These are phyloP conservation scores for Huntiella decipiens DNA, from an alignment of 2,329 filamentous ascomycete species.

Conservation along the genomic window DNA sequence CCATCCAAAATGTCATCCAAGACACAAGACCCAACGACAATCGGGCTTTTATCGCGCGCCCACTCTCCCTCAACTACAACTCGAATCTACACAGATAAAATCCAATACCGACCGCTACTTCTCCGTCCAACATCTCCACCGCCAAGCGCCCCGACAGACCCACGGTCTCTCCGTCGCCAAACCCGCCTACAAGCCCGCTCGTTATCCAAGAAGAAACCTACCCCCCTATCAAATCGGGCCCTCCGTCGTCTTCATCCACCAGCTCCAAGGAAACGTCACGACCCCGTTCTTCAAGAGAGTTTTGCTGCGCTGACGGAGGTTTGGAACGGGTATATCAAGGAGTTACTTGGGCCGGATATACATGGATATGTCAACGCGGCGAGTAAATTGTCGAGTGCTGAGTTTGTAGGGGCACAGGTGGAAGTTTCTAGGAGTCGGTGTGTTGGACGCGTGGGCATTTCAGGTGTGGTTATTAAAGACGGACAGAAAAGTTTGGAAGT, in stretches of 20 bases:
- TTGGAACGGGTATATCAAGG: slow-evolving; percentile 72
- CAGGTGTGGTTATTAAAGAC: slow-evolving; percentile 78
- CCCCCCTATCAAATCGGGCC: slow-evolving; percentile 62
- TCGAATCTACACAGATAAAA: slow-evolving; percentile 62
- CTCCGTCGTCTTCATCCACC: slow-evolving; percentile 55
- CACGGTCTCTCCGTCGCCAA: slow-evolving; percentile 36
- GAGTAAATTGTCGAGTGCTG: slow-evolving; percentile 63
- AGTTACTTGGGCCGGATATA: slow-evolving; percentile 46
- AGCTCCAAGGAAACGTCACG: slow-evolving; percentile 23
- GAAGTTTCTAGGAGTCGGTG: slow-evolving; percentile 71
- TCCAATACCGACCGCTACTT: slow-evolving; percentile 63
- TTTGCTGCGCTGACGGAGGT: slow-evolving; percentile 45
- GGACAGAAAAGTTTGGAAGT: slow-evolving; percentile 73
- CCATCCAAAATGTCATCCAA: slow-evolving; percentile 18
- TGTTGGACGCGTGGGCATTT: slow-evolving; percentile 60
- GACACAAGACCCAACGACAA: slow-evolving; percentile 22
- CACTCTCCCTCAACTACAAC: slow-evolving; percentile 55
- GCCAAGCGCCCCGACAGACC: slow-evolving; percentile 27
- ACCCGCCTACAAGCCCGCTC: slow-evolving; percentile 25
- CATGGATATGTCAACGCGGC: slow-evolving; percentile 38
- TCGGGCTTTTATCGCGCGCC: slow-evolving; percentile 53
- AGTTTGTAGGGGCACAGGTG: slow-evolving; percentile 74
- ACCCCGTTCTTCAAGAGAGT: too few species aligned
- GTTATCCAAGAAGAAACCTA: slow-evolving; percentile 21
- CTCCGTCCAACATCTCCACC: slow-evolving; percentile 58